These are phyloP conservation scores for Aspergillus leporis DNA, from an alignment of 495 filamentous ascomycete genomes.

Conservation along the genomic window DNA sequence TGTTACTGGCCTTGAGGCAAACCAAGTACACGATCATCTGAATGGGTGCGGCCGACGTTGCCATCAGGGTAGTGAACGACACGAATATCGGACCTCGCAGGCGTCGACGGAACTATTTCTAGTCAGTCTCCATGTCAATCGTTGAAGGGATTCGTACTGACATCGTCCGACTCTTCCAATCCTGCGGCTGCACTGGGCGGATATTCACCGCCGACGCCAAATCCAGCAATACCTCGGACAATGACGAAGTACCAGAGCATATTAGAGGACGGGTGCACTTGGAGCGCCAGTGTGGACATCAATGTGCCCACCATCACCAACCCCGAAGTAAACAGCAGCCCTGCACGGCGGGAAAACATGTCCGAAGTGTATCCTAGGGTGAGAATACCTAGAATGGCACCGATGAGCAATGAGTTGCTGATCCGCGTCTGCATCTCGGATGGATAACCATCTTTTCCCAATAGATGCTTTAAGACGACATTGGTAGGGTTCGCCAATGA, in stretches of 20 bases:
- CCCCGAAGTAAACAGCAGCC: constrained; percentile 35
- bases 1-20: constrained; percentile 33
- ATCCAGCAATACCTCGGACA: constrained; percentile 34
- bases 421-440: constrained; percentile 39
- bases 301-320: constrained; percentile 35
- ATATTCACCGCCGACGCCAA: constrained; percentile 39
- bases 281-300: constrained; percentile 36
- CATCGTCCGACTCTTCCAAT: constrained; percentile 35
- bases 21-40: constrained; percentile 38
- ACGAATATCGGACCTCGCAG: constrained; percentile 37
- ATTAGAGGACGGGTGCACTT: constrained; percentile 30
- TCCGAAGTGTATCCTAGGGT: constrained; percentile 35
- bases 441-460: constrained; percentile 27
- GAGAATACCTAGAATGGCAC: constrained; percentile 38
- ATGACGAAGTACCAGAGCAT: constrained; percentile 42
- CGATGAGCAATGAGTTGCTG: constrained; percentile 35
- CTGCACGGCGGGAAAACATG: constrained; percentile 31
- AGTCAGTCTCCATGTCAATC: not conserved
- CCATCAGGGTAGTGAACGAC: constrained; percentile 39
- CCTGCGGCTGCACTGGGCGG: constrained; percentile 37
- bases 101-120: constrained; percentile 22
- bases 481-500: constrained; percentile 37
- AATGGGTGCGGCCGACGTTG: constrained; percentile 33
- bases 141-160: constrained; percentile 4
- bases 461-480: constrained; percentile 38